Percentiles rank a stretch among this genome's conserved stretches.
Evolutionary conservation across 306 rosid species (phyloP).

Genomic region (Mimosa bimucronata): DNA sequence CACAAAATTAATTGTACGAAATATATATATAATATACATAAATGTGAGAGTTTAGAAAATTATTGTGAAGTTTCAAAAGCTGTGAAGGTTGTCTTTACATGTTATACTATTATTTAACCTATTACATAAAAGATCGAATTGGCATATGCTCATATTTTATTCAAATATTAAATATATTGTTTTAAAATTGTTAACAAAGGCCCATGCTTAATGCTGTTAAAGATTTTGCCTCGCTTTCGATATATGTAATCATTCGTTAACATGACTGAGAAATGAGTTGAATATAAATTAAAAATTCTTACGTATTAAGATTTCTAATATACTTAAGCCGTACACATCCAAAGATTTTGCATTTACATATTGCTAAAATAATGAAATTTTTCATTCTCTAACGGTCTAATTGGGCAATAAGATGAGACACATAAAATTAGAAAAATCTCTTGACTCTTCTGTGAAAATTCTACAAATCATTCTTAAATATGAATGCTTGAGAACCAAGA

Average conservation of each 20-base stretch:
- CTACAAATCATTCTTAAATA: neutral
- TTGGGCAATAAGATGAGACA: too few species aligned
- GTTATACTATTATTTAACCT: too few species aligned
- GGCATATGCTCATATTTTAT: neutral
- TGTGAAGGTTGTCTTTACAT: too few species aligned
- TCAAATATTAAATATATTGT: neutral
- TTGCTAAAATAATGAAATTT: neutral
- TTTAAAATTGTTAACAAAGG: neutral
- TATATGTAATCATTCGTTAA: neutral
- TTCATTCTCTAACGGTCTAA: too few species aligned
- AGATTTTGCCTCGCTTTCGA: neutral
- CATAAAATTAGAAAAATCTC: neutral
- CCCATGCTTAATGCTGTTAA: neutral
- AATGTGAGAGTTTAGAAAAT: too few species aligned
- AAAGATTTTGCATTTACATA: neutral
- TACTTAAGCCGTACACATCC: neutral
- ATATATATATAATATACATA: too few species aligned
- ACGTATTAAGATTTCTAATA: neutral
- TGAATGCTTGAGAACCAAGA: slow-evolving; percentile 8
- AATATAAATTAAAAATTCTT: neutral
- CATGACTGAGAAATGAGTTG: neutral
- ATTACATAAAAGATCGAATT: neutral
- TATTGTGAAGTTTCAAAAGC: too few species aligned
- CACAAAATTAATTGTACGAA: too few species aligned
- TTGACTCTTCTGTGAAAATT: neutral